phyloP scores from a whole-genome alignment of 2,329 filamentous ascomycete genomes.

The Rutstroemia sp. region DNA sequence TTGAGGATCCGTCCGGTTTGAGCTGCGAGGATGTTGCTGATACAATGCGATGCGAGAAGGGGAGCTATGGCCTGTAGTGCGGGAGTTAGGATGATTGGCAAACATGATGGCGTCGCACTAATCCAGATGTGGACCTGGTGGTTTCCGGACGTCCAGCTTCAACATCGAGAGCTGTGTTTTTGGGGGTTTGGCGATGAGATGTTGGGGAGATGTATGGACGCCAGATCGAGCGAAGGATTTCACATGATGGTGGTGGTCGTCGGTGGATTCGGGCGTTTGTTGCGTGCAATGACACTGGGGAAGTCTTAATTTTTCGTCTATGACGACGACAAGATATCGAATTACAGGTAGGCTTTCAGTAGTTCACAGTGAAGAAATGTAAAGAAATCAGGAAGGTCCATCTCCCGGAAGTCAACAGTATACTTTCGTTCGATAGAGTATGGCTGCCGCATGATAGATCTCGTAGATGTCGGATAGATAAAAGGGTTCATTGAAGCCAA shows the following conservation, averaged over 20 bases:
- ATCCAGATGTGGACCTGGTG: background rate
- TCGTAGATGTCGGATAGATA: too few relatives aligned
- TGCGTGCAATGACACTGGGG: background rate
- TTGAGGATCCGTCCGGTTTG: too few relatives aligned
- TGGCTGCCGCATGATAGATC: too few relatives aligned
- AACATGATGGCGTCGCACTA: background rate
- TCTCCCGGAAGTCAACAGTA: too few relatives aligned
- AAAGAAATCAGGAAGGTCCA: too few relatives aligned
- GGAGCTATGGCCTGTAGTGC: background rate
- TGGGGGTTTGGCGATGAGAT: background rate
- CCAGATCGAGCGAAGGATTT: too few relatives aligned
- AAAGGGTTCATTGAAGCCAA: too few relatives aligned
- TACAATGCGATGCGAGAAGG: background rate
- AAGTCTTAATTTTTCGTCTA: too few relatives aligned
- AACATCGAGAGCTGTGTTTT: background rate
- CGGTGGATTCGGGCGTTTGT: background rate
- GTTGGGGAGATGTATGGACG: background rate
- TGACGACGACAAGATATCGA: background rate
- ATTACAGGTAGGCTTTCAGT: background rate
- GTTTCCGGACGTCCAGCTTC: conserved; percentile 2
- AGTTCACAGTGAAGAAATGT: too few relatives aligned
- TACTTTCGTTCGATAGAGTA: too few relatives aligned
- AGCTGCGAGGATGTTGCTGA: background rate
- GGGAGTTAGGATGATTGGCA: background rate
- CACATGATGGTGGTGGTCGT: background rate